These are phyloP conservation scores for Sporisorium reilianum DNA, from an alignment of 1,284 basidiomycete genomes.

Conservation along the genomic window DNA sequence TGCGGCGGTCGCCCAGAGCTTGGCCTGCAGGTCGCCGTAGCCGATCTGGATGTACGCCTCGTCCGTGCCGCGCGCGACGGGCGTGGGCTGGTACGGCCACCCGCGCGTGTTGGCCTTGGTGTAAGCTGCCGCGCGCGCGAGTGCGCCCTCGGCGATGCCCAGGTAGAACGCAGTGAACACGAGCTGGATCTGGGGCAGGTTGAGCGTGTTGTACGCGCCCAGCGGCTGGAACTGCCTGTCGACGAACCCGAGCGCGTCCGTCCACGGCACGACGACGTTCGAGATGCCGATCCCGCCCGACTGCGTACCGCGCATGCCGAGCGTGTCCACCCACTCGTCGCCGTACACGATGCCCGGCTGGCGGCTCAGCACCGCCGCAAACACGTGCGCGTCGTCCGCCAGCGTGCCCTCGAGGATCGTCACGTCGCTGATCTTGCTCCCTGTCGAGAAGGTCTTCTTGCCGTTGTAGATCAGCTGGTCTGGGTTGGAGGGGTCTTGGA, in stretches of 20 bases:
- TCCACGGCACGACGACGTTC: constrained; percentile 62
- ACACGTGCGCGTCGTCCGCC: constrained; percentile 62
- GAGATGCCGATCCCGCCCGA: constrained; percentile 62
- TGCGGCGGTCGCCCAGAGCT: constrained; percentile 66
- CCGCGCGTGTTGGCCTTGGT: constrained; percentile 66
- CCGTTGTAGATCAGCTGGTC: constrained; percentile 64
- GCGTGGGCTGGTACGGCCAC: constrained; percentile 65
- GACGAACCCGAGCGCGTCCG: constrained; percentile 61
- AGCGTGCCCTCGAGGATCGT: constrained; percentile 68
- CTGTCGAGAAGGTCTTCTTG: constrained; percentile 68
- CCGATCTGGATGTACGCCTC: constrained; percentile 68
- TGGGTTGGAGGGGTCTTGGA: constrained; percentile 50
- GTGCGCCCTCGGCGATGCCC: constrained; percentile 68
- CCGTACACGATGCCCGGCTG: constrained; percentile 65
- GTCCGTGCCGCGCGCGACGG: constrained; percentile 58
- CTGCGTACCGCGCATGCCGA: constrained; percentile 69
- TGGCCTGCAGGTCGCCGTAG: constrained; percentile 67
- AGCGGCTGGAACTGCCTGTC: constrained; percentile 56
- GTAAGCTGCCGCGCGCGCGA: constrained; percentile 60
- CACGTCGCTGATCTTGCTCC: constrained; percentile 67
- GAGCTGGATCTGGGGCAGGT: constrained; percentile 68
- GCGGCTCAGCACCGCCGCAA: constrained; percentile 64
- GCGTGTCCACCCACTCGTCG: constrained; percentile 69
- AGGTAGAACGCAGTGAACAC: constrained; percentile 69
- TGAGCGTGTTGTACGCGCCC: constrained; percentile 68